Conservation (phyloP, 2,329 filamentous ascomycete species). For the Dactylonectria macrodidyma region DNA sequence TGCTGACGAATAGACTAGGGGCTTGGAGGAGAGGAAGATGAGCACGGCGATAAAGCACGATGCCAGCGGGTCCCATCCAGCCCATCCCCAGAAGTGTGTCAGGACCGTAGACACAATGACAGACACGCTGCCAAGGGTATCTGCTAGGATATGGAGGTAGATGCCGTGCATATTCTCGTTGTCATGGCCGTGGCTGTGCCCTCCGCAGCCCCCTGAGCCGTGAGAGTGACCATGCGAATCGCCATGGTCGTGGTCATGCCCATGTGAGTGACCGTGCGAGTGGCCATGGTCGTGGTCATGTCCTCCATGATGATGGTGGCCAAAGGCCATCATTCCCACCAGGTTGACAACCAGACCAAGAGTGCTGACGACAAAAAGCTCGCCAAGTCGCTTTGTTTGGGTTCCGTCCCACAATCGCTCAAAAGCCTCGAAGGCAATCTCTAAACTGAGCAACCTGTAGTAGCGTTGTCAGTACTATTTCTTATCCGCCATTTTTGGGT, state of each 20-base stretch:
- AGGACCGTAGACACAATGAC: conserved; percentile 93
- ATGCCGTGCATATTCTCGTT: conserved; percentile 99
- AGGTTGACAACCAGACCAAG: conserved; percentile 92
- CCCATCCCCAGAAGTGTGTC: conserved; percentile 90
- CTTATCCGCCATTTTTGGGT: neutral
- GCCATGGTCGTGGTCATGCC: conserved; percentile 51
- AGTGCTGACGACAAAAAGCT: conserved; percentile 90
- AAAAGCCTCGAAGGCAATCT: conserved; percentile 95
- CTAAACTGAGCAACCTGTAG: conserved; percentile 86
- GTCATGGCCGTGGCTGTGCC: conserved; percentile 70
- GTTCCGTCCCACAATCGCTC: conserved; percentile 88
- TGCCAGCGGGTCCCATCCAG: conserved; percentile 94
- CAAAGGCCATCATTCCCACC: conserved; percentile 90
- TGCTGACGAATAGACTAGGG: conserved; percentile 88
- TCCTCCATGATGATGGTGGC: conserved; percentile 71
- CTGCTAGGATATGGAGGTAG: conserved; percentile 94
- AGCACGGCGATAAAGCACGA: conserved; percentile 94
- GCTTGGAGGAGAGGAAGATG: conserved; percentile 93
- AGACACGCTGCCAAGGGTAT: conserved; percentile 93
- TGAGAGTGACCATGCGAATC: conserved; percentile 60
- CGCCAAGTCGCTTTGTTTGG: conserved; percentile 85
- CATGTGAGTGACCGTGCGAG: conserved; percentile 33
- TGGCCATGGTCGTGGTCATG: conserved; percentile 55
- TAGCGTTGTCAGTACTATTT: conserved; percentile 30
- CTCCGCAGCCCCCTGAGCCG: conserved; percentile 50